Evolutionary conservation across 2,329 filamentous ascomycete genomes (phyloP).

Genomic region (Pseudogymnoascus sp.): DNA sequence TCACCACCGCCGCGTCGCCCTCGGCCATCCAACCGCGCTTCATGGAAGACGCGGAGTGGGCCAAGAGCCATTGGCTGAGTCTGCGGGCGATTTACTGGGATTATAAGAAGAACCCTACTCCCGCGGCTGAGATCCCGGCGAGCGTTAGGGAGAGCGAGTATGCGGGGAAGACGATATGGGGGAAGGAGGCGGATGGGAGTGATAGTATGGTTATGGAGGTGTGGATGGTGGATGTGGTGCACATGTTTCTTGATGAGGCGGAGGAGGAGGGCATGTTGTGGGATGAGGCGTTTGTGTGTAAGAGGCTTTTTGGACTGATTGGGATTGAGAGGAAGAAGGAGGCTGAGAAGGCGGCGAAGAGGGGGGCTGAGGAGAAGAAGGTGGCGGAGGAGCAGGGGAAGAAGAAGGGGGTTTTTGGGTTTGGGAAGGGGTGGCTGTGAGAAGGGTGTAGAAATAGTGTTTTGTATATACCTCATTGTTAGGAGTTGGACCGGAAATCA

Average conservation of each 20-base stretch:
- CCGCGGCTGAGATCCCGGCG: neutral
- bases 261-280: constrained; percentile 39
- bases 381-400: neutral
- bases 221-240: constrained; percentile 15
- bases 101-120: neutral
- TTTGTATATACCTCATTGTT: constrained; percentile 1
- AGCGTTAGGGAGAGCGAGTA: neutral
- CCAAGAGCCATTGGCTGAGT: neutral
- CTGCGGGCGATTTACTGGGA: neutral
- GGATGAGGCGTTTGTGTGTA: constrained; percentile 42
- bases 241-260: constrained; percentile 4
- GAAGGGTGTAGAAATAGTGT: neutral
- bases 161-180: neutral
- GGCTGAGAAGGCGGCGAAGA: constrained; percentile 15
- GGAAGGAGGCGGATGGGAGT: constrained; percentile 23
- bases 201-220: constrained; percentile 15
- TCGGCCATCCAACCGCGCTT: neutral
- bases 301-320: constrained; percentile 46
- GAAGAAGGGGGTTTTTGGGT: constrained; percentile 2
- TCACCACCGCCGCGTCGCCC: neutral
- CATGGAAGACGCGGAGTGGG: neutral
- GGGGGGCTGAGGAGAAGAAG: neutral
- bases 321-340: constrained; percentile 37
- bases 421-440: constrained; percentile 8
- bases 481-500: neutral